Conservation (phyloP, 176 grass and related monocot species). For the Oryza brachyantha region DNA sequence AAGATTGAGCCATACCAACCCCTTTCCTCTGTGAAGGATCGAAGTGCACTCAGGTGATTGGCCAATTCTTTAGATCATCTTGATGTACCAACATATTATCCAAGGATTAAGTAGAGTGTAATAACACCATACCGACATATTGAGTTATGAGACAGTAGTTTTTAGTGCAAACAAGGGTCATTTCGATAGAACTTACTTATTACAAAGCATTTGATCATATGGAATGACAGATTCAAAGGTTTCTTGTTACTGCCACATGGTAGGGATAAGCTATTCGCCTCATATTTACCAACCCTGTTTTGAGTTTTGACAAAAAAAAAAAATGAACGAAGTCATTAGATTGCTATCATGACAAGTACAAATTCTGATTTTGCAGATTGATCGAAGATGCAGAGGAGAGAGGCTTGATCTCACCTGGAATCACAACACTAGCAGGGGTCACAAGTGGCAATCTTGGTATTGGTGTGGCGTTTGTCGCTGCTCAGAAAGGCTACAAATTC, state of each 20-base stretch:
- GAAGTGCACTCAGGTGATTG: constrained; percentile 66
- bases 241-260: background rate
- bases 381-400: constrained; percentile 96
- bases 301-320: background rate
- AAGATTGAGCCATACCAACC: constrained; percentile 85
- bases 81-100: background rate
- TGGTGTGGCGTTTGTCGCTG: constrained; percentile 49
- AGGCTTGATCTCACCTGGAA: constrained; percentile 64
- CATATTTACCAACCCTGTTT: background rate
- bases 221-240: background rate
- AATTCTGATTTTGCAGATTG: constrained; percentile 47
- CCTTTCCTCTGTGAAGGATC: constrained; percentile 80
- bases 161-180: background rate
- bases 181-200: background rate
- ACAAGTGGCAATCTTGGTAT: constrained; percentile 81
- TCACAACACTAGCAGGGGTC: constrained; percentile 53
- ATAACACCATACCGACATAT: background rate
- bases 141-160: background rate
- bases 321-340: background rate
- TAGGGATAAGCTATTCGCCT: background rate
- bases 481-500: constrained; percentile 81
- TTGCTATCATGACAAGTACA: background rate
- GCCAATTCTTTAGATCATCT: background rate
- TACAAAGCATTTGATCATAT: background rate
- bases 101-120: background rate